phyloP scores from a whole-genome alignment of 257 asterid genomes.

The Solanum chiquidenum region DNA sequence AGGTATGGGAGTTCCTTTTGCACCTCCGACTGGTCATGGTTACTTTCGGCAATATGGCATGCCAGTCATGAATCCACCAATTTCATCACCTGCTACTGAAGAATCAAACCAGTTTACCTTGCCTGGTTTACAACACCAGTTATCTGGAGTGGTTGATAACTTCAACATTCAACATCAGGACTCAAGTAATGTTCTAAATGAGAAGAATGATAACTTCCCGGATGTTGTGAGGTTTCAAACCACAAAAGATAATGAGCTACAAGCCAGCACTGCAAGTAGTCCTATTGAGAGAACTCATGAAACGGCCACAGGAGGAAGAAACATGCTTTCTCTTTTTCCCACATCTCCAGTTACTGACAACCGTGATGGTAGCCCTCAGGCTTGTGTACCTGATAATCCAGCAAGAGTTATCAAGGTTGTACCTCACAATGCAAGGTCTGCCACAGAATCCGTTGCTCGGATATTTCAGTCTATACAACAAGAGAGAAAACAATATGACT shows the following conservation, averaged over 20 bases:
- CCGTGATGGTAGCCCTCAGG: slow-evolving; percentile 3
- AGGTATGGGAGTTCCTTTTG: slow-evolving; percentile 21
- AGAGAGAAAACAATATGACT: slow-evolving; percentile 61
- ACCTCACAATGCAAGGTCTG: slow-evolving; percentile 59
- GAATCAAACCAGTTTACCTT: slow-evolving; percentile 17
- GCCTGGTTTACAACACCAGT: slow-evolving; percentile 9
- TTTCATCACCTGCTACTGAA: slow-evolving; percentile 26
- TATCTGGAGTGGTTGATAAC: slow-evolving; percentile 15
- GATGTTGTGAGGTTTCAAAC: not conserved
- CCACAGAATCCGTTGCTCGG: slow-evolving; percentile 78
- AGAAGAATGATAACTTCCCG: slow-evolving; percentile 5
- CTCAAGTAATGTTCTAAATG: slow-evolving; percentile 9
- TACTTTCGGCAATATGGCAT: slow-evolving; percentile 46
- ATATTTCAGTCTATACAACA: slow-evolving; percentile 74
- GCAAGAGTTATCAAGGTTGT: slow-evolving; percentile 60
- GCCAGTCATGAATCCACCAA: slow-evolving; percentile 35
- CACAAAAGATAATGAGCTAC: slow-evolving; percentile 39
- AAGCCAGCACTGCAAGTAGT: slow-evolving; percentile 55
- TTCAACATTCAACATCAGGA: slow-evolving; percentile 5
- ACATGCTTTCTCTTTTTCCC: slow-evolving; percentile 47
- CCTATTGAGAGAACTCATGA: slow-evolving; percentile 20
- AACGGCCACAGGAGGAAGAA: slow-evolving; percentile 16
- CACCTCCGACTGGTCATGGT: slow-evolving; percentile 26
- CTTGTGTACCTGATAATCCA: slow-evolving; percentile 8
- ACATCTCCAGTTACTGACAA: slow-evolving; percentile 15